These are phyloP conservation scores for Leccinum rimulosum DNA, from an alignment of 768 basidiomycete species.

Conservation along the genomic window DNA sequence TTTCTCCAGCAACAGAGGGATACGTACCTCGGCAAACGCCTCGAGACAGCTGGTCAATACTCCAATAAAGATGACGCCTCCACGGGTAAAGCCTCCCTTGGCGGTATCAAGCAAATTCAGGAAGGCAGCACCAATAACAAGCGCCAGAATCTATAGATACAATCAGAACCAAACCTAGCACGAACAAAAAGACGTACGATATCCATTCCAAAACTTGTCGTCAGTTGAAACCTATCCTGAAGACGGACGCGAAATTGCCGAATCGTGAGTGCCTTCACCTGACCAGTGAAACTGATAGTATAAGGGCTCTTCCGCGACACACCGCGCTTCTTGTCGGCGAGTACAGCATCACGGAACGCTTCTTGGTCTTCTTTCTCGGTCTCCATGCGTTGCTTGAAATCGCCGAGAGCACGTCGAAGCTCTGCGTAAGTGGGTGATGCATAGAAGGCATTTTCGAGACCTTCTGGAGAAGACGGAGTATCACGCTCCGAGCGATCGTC, in stretches of 20 bases:
- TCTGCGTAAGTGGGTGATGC: constrained; percentile 44
- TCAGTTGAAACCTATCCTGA: constrained; percentile 77
- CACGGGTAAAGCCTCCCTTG: constrained; percentile 84
- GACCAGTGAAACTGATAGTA: constrained; percentile 73
- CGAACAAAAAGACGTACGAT: constrained; percentile 41
- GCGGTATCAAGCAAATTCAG: constrained; percentile 70
- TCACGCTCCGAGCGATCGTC: constrained; percentile 54
- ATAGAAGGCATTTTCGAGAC: constrained; percentile 62
- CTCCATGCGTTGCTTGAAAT: constrained; percentile 56
- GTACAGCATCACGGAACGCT: constrained; percentile 73
- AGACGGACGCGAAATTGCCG: constrained; percentile 72
- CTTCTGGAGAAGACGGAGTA: constrained; percentile 62
- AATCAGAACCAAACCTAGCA: not conserved
- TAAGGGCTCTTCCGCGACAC: constrained; percentile 80
- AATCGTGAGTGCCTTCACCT: constrained; percentile 65
- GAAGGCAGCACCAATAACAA: constrained; percentile 74
- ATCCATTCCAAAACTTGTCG: constrained; percentile 64
- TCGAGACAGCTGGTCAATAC: constrained; percentile 67
- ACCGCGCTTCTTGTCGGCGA: constrained; percentile 73
- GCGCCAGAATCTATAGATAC: constrained; percentile 24
- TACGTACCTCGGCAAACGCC: constrained; percentile 64
- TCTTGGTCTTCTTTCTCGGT: constrained; percentile 67
- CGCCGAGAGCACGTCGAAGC: constrained; percentile 46
- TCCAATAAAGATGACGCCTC: constrained; percentile 73
- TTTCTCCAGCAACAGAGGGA: constrained; percentile 4